Evolutionary conservation across 768 basidiomycete species (phyloP), one percentile per base, ranked within the genome.

Genomic region (Tulasnella sp.): DNA sequence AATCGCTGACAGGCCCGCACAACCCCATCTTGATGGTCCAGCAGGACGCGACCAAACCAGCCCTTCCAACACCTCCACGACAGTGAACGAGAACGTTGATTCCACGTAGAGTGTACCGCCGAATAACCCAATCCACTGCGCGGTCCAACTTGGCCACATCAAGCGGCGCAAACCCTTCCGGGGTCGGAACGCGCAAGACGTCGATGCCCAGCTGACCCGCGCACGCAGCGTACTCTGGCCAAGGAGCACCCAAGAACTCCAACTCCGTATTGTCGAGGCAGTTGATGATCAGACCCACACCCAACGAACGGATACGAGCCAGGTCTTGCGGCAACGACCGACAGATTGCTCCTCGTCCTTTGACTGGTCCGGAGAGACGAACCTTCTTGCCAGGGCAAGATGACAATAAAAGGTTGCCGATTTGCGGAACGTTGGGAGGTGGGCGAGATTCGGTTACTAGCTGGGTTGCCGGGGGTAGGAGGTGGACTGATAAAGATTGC

Each of bases 371-470:
- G 42, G 80, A 81, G 82, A 88, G 82, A 38, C 87, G 82, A 18
- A 88, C 92, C 88, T 98, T 96, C 85, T 99, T 99, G 5, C 97
- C 97, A 2, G 97, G 97, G 86, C 97, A 98, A 8, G 94, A 96
- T 8, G 94, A 95, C 42, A 98, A 85, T 75, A 92, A 89, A 31
- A 99, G 86, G 84, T 99, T 98, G n/a, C 97, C 97, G 12, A 97
- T 85, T 18, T 83, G 83, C 44, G 75, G 75, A 24, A 16, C 75
- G 24, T n/a, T n/a, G 8, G 10, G 38, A 48, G 6, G 16, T 71
- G 2, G 71, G 7, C 27, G 12, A 19, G 27, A 7, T 18, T 31
- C 3, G 14, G 71, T 31, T 71, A 6, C 71, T 7, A 14, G 52
- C 18, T 34, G 72, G 21, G 9, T 31, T 44, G 10, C 34, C 42